phyloP scores from a whole-genome alignment of 495 filamentous ascomycete species.

The Aspergillus avenaceus region DNA sequence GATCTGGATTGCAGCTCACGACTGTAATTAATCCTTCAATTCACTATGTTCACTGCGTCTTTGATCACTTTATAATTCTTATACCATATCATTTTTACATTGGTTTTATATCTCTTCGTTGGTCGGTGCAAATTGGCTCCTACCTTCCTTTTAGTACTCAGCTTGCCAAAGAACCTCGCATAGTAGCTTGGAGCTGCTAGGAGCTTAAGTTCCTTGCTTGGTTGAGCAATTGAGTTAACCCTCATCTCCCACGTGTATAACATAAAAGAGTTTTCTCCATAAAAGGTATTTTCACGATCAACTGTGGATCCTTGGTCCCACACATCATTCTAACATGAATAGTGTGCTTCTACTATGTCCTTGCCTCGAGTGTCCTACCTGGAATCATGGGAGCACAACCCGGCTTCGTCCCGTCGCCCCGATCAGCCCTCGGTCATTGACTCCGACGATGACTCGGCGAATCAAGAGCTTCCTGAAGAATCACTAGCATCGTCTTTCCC shows the following conservation, averaged over 20 bases:
- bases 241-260: too few relatives aligned
- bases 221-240: too few relatives aligned
- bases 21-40: neutral
- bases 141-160: too few relatives aligned
- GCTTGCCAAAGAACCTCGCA: too few relatives aligned
- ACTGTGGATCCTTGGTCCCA: neutral
- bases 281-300: neutral
- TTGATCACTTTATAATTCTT: neutral
- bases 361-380: slow-evolving; percentile 25
- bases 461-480: slow-evolving; percentile 33
- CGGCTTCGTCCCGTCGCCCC: slow-evolving; percentile 27
- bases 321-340: neutral
- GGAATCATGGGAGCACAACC: slow-evolving; percentile 42
- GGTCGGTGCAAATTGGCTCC: too few relatives aligned
- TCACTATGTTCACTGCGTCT: neutral
- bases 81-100: too few relatives aligned
- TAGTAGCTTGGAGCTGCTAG: too few relatives aligned
- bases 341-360: slow-evolving; percentile 13
- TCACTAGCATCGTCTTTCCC: slow-evolving; percentile 40
- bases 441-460: slow-evolving; percentile 26
- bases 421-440: slow-evolving; percentile 12
- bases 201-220: too few relatives aligned
- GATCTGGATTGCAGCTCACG: neutral
- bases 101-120: too few relatives aligned
- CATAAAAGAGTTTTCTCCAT: neutral